Percentiles rank a stretch among this genome's conserved stretches.
These are phyloP conservation scores for Sclerotinia subarctica DNA, from an alignment of 2,329 filamentous ascomycete genomes.

Conservation along the genomic window DNA sequence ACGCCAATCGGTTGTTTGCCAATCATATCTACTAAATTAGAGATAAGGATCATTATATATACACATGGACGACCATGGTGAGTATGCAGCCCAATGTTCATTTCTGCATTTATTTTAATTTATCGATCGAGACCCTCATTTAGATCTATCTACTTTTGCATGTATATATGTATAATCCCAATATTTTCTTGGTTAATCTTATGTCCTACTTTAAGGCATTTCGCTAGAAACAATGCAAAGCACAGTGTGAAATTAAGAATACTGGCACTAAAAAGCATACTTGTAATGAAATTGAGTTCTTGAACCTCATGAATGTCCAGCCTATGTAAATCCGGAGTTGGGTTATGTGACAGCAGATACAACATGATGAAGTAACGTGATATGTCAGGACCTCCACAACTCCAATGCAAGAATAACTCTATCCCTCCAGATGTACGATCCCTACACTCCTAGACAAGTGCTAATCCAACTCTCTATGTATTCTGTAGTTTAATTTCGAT, in stretches of 20 bases:
- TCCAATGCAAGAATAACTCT: background rate
- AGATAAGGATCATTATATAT: background rate
- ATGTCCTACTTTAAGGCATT: background rate
- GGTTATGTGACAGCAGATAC: background rate
- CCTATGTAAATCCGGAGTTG: background rate
- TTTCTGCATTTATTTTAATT: background rate
- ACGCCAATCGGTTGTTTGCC: background rate
- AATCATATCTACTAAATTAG: background rate
- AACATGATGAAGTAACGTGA: background rate
- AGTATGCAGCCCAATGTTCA: background rate
- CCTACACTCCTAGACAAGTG: slow-evolving; percentile 42
- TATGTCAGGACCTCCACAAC: background rate
- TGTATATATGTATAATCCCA: background rate
- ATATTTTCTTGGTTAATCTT: background rate
- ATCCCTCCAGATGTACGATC: background rate
- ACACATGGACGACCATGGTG: background rate
- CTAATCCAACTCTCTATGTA: slow-evolving; percentile 23
- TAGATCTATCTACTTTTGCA: background rate
- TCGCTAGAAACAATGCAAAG: background rate
- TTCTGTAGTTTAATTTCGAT: slow-evolving; percentile 25
- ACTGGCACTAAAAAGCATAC: background rate
- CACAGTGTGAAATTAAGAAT: background rate
- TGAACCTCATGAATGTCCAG: background rate
- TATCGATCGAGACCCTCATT: background rate
- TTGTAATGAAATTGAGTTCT: background rate